phyloP scores from a whole-genome alignment of 768 basidiomycete species.

The Clitopilus passeckerianus region DNA sequence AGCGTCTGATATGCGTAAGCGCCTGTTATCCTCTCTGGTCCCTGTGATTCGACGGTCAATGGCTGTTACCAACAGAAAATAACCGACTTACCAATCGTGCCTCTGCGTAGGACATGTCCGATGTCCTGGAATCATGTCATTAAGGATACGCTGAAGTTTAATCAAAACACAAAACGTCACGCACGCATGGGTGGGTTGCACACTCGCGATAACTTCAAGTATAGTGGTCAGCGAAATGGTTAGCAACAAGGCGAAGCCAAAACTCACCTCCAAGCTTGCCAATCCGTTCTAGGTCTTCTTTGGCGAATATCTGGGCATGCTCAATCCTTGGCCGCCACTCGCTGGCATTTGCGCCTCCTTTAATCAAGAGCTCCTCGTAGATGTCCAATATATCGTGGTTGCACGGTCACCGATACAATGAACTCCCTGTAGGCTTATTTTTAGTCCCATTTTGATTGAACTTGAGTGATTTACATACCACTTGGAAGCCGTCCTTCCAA shows the following conservation, averaged over 20 bases:
- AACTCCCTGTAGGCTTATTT: constrained; percentile 55
- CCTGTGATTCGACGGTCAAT: constrained; percentile 40
- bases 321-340: constrained; percentile 78
- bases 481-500: constrained; percentile 76
- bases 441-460: background rate
- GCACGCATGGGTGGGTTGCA: constrained; percentile 90
- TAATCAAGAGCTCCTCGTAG: constrained; percentile 59
- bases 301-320: constrained; percentile 86
- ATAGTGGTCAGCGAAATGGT: background rate
- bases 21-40: constrained; percentile 74
- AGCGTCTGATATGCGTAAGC: constrained; percentile 89
- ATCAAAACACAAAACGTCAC: constrained; percentile 18
- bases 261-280: constrained; percentile 65
- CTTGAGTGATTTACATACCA: constrained; percentile 44
- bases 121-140: constrained; percentile 44
- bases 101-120: constrained; percentile 93
- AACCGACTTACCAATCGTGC: constrained; percentile 51
- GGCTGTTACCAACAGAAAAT: background rate
- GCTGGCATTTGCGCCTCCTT: constrained; percentile 29
- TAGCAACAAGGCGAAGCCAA: background rate
- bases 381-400: constrained; percentile 76
- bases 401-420: constrained; percentile 89
- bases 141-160: background rate
- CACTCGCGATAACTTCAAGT: constrained; percentile 79
- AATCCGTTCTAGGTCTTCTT: constrained; percentile 62